Base-by-base conservation (phyloP, 352 stramenopile genomes). In the Phytophthora syringae region DNA sequence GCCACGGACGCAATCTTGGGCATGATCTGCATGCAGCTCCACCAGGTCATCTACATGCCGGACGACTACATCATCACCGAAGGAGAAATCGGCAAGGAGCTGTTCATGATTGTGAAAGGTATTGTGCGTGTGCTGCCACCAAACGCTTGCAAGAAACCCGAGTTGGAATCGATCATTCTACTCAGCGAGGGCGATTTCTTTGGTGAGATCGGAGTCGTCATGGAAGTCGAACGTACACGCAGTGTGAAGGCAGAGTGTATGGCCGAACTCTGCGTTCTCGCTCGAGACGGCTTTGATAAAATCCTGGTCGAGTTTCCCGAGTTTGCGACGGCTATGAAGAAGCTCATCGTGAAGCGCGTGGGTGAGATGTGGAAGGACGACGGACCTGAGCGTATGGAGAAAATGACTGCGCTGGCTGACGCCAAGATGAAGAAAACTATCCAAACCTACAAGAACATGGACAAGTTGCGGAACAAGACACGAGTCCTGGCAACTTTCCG, bases 91-190 rank as follows among this genome's bases (percentile, higher is more conserved):
- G 80, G 80, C 11, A 84, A 82, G 27, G 82, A 91, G 54, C 42
- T 91, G 13, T 90, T 89, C 57, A 87, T 89, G 77, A 84, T 90
- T 56, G 74, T 88, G 49, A 90, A 90, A 62, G 82, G 82, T 3
- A 85, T 88, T 32, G 77, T 90, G 5, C 70, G 76, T 0, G 76
- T 89, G 21, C 68, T 89, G 54, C 80, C 80, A n/a, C 76, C 70
- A 2, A 72, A 82, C 9, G 65, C 54, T 4, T 67, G 55, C 18
- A 60, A 60, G 16, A 67, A 70, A 30, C 67, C 54, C 7, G 40
- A 70, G 12, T 44, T 71, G 2, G 56, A 76, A 20, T 77, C 79
- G 40, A 73, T 79, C 18, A 88, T 89, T 11, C 53, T 89, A n/a
- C 47, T 91, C 4, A 70, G 71, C n/a, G 76, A 91, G 42, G 78